Evolutionary conservation across 306 rosid genomes (phyloP).

Genomic region (Luffa acutangula): DNA sequence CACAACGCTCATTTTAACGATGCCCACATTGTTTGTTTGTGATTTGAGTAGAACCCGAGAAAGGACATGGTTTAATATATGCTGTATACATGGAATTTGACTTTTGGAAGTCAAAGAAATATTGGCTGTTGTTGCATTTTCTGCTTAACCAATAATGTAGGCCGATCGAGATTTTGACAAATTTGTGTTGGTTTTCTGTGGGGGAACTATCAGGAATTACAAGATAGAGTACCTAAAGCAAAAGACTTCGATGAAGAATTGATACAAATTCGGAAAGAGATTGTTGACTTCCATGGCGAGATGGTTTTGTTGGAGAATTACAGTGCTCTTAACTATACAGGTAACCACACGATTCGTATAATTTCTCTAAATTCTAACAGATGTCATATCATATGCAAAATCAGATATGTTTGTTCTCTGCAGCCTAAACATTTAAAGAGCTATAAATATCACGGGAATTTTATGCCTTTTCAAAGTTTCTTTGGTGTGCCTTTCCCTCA

Average conservation of each 20-base stretch:
- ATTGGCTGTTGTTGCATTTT: neutral
- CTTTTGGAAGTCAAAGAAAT: neutral
- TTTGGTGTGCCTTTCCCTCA: neutral
- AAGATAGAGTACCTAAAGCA: conserved; percentile 74
- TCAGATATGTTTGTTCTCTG: neutral
- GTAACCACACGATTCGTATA: conserved; percentile 15
- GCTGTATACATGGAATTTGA: neutral
- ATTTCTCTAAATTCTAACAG: neutral
- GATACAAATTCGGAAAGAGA: conserved; percentile 71
- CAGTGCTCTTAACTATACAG: conserved; percentile 96
- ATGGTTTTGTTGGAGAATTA: conserved; percentile 96
- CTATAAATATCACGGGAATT: neutral
- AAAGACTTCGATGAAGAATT: conserved; percentile 60
- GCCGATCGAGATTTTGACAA: neutral
- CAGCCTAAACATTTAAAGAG: neutral
- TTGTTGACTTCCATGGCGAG: conserved; percentile 97
- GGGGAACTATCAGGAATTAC: conserved; percentile 52
- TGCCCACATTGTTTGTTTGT: neutral
- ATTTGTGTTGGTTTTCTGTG: neutral
- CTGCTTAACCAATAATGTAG: neutral
- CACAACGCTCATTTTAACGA: neutral
- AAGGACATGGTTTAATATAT: neutral
- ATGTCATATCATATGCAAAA: neutral
- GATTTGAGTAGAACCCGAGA: neutral
- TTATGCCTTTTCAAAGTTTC: neutral